phyloP scores from a whole-genome alignment of 495 filamentous ascomycete species.

The Polyplosphaeria fusca region DNA sequence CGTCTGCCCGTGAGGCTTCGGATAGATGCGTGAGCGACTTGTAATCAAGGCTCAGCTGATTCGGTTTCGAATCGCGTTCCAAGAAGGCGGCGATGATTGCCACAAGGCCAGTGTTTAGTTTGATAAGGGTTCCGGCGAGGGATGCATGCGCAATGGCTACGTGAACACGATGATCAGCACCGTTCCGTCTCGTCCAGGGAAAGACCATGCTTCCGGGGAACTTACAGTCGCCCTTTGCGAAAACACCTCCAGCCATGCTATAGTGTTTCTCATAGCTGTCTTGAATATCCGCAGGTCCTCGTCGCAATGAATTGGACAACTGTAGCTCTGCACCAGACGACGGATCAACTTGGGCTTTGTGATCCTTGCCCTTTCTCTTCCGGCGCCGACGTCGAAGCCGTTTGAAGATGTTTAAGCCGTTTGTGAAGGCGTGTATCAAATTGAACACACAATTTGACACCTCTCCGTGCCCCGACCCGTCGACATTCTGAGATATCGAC shows the following conservation, averaged over 20 bases:
- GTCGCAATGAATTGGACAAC: conserved; percentile 35
- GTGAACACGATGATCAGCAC: conserved; percentile 7
- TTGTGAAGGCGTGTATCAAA: conserved; percentile 33
- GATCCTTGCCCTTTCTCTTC: conserved; percentile 31
- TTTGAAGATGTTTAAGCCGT: conserved; percentile 35
- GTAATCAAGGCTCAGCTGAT: conserved; percentile 39
- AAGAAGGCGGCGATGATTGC: conserved; percentile 43
- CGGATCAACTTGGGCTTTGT: neutral
- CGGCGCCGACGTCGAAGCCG: conserved; percentile 26
- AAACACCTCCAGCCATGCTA: conserved; percentile 32
- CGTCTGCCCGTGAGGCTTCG: conserved; percentile 39
- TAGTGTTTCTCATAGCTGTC: conserved; percentile 35
- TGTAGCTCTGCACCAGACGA: conserved; percentile 29
- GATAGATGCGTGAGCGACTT: conserved; percentile 40
- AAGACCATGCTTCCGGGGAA: conserved; percentile 5
- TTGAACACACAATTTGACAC: conserved; percentile 27
- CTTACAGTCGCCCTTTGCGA: conserved; percentile 41
- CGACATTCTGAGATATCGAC: neutral
- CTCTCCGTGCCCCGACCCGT: neutral
- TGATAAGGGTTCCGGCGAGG: conserved; percentile 41
- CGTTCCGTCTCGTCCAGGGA: neutral
- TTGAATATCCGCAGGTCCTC: conserved; percentile 38
- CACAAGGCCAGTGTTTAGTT: conserved; percentile 45
- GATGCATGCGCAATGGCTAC: conserved; percentile 14
- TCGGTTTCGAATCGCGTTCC: conserved; percentile 28